Conservation (phyloP, 2,329 filamentous ascomycete species). For the Pleoardoris graminearum region DNA sequence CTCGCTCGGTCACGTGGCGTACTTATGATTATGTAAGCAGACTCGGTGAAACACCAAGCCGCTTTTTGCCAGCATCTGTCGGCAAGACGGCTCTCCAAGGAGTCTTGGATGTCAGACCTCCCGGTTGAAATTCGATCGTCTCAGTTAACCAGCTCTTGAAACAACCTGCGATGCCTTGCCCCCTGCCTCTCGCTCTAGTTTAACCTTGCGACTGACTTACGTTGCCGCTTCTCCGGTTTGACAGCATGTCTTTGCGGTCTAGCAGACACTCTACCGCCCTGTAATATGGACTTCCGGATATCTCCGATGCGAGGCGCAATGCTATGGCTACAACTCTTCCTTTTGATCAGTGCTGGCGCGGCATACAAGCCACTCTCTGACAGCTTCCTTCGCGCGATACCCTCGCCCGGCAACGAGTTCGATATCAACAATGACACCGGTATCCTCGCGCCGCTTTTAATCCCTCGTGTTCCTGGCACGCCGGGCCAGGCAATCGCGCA, state of each 20-base stretch:
- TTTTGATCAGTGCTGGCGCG: conserved; percentile 22
- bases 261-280: background rate
- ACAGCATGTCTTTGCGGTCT: conserved; percentile 10
- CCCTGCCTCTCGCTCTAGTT: background rate
- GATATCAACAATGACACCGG: conserved; percentile 70
- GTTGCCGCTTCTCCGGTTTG: conserved; percentile 1
- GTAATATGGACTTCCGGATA: conserved; percentile 22
- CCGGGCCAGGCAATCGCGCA: conserved; percentile 72
- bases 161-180: conserved; percentile 6
- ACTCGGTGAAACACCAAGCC: conserved; percentile 6
- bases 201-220: background rate
- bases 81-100: conserved; percentile 18
- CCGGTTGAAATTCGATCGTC: too few relatives aligned
- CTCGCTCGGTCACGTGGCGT: too few relatives aligned
- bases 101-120: conserved; percentile 15
- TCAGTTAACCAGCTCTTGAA: conserved; percentile 21
- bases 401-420: conserved; percentile 73
- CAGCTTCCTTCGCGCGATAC: conserved; percentile 70
- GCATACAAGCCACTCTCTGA: conserved; percentile 71
- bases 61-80: background rate
- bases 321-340: conserved; percentile 16
- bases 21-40: too few relatives aligned
- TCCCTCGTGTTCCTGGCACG: conserved; percentile 86
- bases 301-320: conserved; percentile 17
- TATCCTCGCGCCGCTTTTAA: conserved; percentile 83